Base-by-base conservation (phyloP, 345 rosid genomes). In the Lumnitzera racemosa region DNA sequence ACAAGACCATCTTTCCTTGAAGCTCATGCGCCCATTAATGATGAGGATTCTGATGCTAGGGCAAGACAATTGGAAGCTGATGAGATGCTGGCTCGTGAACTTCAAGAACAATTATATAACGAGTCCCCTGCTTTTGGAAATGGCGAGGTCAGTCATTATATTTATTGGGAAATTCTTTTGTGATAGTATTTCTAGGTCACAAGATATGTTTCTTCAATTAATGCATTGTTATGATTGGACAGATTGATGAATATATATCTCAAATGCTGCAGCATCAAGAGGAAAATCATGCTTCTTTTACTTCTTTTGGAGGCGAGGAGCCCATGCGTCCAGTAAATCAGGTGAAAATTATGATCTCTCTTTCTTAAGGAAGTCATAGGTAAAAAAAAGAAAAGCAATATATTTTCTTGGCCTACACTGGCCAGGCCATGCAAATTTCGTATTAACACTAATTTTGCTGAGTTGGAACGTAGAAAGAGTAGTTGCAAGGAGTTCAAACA, bases 51-150 rank as follows among this genome's bases (percentile, higher is more conserved):
- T 46, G 80, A 81, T 71, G 73, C 76, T 60, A 81, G 76, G 72
- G 81, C 78, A 56, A 83, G 89, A 74, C 99, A 94, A 73, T 59
- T 94, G 24, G 95, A 90, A 79, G 99, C 87, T 15, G 99, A 94
- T 81, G 96, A 88, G 77, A 74, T 64, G 46, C 57, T 94, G 70
- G 99, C 97, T 55, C 87, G 80, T 71, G 95, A 82, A 73, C 83
- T 94, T 67, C 99, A 94, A 82, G 95, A 90, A 70, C 87, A 86
- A 72, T 60, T 94, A 47, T 90, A 90, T 70, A 76, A 78, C 54
- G 99, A 90, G 71, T 51, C 65, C 0, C 70, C 77, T 9, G 13
- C 70, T 65, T 51, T 62, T 62, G 77, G 71, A 25, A 60, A 56
- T 53, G 78, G 58, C 17, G 83, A 79, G 89, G 97, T 86, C 68